Evolutionary conservation across 176 grass and related monocot species (phyloP).

Genomic region (Bonia amplexicaulis): DNA sequence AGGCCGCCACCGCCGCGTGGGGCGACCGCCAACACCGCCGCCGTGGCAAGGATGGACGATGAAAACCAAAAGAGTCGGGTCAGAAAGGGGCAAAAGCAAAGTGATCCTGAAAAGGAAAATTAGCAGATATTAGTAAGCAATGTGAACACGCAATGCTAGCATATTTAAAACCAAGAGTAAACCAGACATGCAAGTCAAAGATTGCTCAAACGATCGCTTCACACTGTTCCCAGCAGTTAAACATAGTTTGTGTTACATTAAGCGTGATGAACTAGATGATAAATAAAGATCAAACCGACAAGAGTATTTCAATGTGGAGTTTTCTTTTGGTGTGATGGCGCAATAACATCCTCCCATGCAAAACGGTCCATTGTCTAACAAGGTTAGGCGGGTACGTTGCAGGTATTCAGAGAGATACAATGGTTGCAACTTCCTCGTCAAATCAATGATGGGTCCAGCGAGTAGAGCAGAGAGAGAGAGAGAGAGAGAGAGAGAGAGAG

Average conservation of each 20-base stretch:
- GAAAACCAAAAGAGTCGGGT: neutral
- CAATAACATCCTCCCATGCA: neutral
- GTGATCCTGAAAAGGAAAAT: constrained; percentile 39
- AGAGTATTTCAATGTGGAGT: neutral
- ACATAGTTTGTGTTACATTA: neutral
- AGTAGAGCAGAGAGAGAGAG: too few species aligned
- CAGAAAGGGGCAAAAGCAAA: constrained; percentile 7
- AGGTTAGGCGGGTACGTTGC: neutral
- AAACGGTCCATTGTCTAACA: neutral
- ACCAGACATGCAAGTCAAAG: neutral
- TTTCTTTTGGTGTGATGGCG: neutral
- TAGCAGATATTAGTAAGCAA: neutral
- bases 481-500: neutral
- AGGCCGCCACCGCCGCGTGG: too few species aligned
- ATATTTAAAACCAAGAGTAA: neutral
- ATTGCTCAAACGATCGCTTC: neutral
- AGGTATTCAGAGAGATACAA: neutral
- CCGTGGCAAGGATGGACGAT: too few species aligned
- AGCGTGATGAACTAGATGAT: neutral
- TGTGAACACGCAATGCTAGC: neutral
- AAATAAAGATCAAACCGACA: neutral
- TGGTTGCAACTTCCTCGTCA: neutral
- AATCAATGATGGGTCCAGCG: neutral
- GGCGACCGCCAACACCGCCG: too few species aligned
- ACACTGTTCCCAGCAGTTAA: neutral